Base-by-base conservation (phyloP, 805 yeast species). In the Isabelozyma gotoi region DNA sequence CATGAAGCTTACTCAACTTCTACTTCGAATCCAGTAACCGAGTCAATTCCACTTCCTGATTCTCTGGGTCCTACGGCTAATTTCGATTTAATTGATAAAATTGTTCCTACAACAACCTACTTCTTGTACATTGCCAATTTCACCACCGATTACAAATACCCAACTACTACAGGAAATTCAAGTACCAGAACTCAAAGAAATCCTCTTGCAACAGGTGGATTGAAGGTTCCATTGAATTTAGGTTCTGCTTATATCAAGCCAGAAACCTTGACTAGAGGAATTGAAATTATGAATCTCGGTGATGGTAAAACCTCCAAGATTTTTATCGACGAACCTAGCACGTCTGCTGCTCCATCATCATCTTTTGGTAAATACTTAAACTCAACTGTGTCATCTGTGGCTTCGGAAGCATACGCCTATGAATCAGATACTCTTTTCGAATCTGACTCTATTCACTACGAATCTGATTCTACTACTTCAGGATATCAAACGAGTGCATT, bases 121-220 rank as follows among this genome's bases (percentile, higher is more conserved):
- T 17, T 34, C n/a, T 34, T 34, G 20, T 34, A 34, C 12, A 17
- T 14, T 10, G 36, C 36, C 19, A 34, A 34, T 14, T 34, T 16
- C 17, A 34, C 36, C 1, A 15, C 20, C 15, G 2, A 34, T 17
- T 34, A 34, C 16, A 18, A 14, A 2, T 34, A 34, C n/a, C 36
- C 36, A 15, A 34, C 36, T n/a, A 4, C 19, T 8, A 14, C 21
- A 3, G 20, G 14, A 14, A 16, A 15, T 15, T 15, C 20, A 11
- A 15, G 20, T 4, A 5, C 17, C 17, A 32, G 16, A 32, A 38
- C 41, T 27, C 19, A 21, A 27, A 38, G 16, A 27, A 38, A 27
- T 16, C 41, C 41, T 38, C 20, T 38, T 8, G 41, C 20, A 14
- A 21, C 33, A 7, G 19, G 19, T 7, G 41, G 40, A 12, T 18